phyloP scores from a whole-genome alignment of 202 grass and related monocot species.

The Setaria viridis region DNA sequence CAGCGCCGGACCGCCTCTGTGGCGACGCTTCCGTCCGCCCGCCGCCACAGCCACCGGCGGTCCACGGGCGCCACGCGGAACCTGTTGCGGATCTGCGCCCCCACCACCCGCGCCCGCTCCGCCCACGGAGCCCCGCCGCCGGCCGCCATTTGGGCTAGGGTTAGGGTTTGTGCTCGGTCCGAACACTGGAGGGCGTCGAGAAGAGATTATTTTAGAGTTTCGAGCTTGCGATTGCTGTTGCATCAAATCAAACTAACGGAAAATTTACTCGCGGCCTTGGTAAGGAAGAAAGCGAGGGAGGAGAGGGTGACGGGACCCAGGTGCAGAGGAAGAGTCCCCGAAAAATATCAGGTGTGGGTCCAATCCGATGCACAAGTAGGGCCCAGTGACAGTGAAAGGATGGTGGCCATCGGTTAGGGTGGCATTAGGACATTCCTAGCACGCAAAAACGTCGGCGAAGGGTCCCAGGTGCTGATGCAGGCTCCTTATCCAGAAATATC shows the following conservation, averaged over 20 bases:
- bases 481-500: slow-evolving; percentile 20
- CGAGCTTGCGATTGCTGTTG: not conserved
- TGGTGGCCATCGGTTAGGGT: no score
- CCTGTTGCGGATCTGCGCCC: slow-evolving; percentile 74
- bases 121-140: slow-evolving; percentile 63
- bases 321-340: not conserved
- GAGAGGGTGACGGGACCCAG: not conserved
- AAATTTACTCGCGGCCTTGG: slow-evolving; percentile 19
- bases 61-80: slow-evolving; percentile 84
- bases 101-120: slow-evolving; percentile 68
- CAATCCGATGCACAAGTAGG: not conserved
- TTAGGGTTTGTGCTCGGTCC: slow-evolving; percentile 26
- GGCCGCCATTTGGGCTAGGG: slow-evolving; percentile 52
- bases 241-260: slow-evolving; percentile 1
- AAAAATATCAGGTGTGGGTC: slow-evolving; percentile 31
- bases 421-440: no score
- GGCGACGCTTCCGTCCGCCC: slow-evolving; percentile 46
- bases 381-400: slow-evolving; percentile 20
- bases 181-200: not conserved
- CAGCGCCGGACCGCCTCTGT: slow-evolving; percentile 58
- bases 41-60: slow-evolving; percentile 52
- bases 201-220: slow-evolving; percentile 29
- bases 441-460: no score
- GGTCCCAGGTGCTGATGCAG: not conserved
- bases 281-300: slow-evolving; percentile 29